Base-by-base conservation (phyloP, 2,329 filamentous ascomycete genomes). In the Scleromitrula shiraiana region DNA sequence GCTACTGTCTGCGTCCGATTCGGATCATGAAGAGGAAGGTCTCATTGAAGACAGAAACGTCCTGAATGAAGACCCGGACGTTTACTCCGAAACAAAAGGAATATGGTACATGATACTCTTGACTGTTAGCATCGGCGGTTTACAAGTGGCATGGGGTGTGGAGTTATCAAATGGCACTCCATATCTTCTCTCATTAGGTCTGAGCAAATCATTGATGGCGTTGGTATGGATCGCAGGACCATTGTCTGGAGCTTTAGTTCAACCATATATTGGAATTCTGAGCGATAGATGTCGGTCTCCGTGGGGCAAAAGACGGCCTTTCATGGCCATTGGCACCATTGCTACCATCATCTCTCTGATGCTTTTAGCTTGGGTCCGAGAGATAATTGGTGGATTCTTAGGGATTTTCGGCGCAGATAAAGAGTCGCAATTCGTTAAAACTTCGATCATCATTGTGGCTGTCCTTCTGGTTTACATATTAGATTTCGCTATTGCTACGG, bases 121-220 rank as follows among this genome's bases (percentile, higher is more conserved):
- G 66, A 95, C 91, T 6, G 73, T 96, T 53, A 82, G 86, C 62
- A 86, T 95, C 57, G 88, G 88, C 51, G 91, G 88, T 20, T 72
- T 97, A 53, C 91, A 97, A 68, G 85, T 97, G 57, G 89, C 91
- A 23, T 97, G 91, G 91, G 90, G 90, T 1, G 89, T 95, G 35
- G 91, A 97, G 67, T 74, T 95, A 35, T 95, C 89, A 46, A 91
- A 95, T 70, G 90, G 90, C 58, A 95, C 91, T 45, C 86, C 87
- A 5, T 93, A 85, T 62, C 70, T 93, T 33, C 70, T 91, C 33
- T 89, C 86, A 1, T 76, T 93, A 24, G 87, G 87, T 9, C 75
- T 93, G 66, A 88, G 82, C 74, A 90, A 91, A 69, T 84, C 85
- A 30, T 68, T 90, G 36, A 84, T 91, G 73, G 85, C 87, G 15